Percentiles rank a stretch among this genome's conserved stretches.
phyloP scores from a whole-genome alignment of 192 early-diverging fungal species.

The Linnemannia zychae region DNA sequence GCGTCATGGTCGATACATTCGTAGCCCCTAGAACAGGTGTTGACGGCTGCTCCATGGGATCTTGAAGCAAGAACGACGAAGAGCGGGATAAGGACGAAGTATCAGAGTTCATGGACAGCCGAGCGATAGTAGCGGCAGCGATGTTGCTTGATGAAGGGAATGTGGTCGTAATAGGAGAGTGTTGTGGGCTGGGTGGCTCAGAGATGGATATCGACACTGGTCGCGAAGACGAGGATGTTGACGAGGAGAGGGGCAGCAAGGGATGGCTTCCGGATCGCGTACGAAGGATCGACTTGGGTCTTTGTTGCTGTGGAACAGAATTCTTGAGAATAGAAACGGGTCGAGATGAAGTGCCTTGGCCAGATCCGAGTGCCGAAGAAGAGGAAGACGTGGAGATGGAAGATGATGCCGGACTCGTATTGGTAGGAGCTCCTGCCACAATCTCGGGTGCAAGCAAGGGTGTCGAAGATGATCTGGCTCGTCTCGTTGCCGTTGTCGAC shows the following conservation, averaged over 20 bases:
- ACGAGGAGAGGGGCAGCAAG: not conserved
- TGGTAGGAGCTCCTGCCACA: not conserved
- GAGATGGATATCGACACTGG: not conserved
- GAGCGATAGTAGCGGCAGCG: not conserved
- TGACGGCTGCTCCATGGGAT: slow-evolving; percentile 24
- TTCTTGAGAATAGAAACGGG: slow-evolving; percentile 41
- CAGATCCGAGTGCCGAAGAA: not conserved
- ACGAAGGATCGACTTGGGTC: slow-evolving; percentile 43
- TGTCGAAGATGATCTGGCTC: not conserved
- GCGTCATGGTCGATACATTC: not conserved
- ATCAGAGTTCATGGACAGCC: slow-evolving; percentile 14
- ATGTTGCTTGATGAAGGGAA: not conserved
- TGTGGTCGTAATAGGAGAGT: not conserved
- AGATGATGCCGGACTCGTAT: not conserved
- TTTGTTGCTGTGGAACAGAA: not conserved
- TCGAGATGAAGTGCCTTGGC: not conserved
- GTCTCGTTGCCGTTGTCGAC: slow-evolving; percentile 4
- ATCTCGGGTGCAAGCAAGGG: not conserved
- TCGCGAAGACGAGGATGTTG: not conserved
- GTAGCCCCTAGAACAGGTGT: not conserved
- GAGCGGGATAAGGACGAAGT: slow-evolving; percentile 11
- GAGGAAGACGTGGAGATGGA: slow-evolving; percentile 5
- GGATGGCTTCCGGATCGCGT: slow-evolving; percentile 25
- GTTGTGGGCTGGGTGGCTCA: not conserved
- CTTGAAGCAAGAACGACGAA: slow-evolving; percentile 41